Conservation (phyloP, 2,329 filamentous ascomycete species). For the Myriosclerotinia curreyana region DNA sequence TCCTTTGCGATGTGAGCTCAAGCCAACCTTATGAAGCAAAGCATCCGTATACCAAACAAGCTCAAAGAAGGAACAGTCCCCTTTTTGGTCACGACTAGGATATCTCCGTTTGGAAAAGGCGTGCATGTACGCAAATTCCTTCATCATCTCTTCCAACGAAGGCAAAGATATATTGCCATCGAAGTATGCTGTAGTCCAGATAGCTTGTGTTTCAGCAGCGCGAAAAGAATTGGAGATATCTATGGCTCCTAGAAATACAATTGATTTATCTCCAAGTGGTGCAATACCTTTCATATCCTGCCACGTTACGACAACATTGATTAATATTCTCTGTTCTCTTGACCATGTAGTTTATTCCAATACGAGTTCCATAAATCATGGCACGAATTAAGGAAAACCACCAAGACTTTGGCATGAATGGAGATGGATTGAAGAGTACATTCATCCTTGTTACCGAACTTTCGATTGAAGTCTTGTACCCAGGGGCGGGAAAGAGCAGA, state of each 20-base stretch:
- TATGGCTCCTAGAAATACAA: constrained; percentile 21
- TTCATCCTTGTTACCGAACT: constrained; percentile 5
- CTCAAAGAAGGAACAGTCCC: constrained; percentile 20
- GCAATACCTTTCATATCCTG: constrained; percentile 20
- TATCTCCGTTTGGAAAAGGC: constrained; percentile 22
- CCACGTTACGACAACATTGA: constrained; percentile 5
- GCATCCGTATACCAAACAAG: constrained; percentile 17
- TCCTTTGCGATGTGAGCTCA: constrained; percentile 15
- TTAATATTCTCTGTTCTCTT: neutral
- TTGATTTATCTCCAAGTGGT: constrained; percentile 19
- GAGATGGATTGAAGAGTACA: constrained; percentile 15
- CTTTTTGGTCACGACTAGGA: constrained; percentile 11
- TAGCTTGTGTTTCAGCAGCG: constrained; percentile 22
- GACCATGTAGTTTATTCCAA: constrained; percentile 11
- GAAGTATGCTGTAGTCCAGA: constrained; percentile 25
- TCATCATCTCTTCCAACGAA: constrained; percentile 10
- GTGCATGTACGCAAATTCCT: constrained; percentile 17
- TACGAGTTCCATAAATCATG: neutral
- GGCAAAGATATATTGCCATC: constrained; percentile 17
- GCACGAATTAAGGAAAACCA: constrained; percentile 1
- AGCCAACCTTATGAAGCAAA: constrained; percentile 17
- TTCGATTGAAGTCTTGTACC: constrained; percentile 25
- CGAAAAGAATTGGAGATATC: constrained; percentile 20
- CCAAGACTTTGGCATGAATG: constrained; percentile 10
- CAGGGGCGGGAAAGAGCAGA: constrained; percentile 8